Conservation (phyloP, 2,329 filamentous ascomycete species). For the Fusarium nematophilum region DNA sequence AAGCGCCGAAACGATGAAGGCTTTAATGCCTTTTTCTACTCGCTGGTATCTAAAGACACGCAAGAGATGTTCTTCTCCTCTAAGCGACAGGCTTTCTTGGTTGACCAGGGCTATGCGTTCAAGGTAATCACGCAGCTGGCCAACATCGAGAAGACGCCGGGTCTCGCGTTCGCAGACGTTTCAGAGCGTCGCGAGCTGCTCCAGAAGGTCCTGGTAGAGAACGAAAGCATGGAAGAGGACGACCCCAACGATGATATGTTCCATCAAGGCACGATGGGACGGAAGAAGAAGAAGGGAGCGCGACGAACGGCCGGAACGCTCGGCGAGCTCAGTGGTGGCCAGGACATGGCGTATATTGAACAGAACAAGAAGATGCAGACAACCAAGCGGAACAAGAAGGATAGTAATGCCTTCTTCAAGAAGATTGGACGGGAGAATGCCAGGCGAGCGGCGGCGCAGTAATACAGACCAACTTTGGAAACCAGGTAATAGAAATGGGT, state of each 20-base stretch:
- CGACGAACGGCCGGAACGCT: constrained; percentile 86
- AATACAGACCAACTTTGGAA: constrained; percentile 19
- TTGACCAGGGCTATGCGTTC: constrained; percentile 98
- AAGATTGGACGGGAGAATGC: constrained; percentile 57
- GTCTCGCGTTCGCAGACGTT: constrained; percentile 82
- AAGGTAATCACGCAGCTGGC: constrained; percentile 97
- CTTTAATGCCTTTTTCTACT: constrained; percentile 99
- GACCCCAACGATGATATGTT: constrained; percentile 64
- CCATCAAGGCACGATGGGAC: constrained; percentile 58
- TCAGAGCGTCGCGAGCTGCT: constrained; percentile 86
- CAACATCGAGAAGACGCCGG: constrained; percentile 86
- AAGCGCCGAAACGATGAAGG: constrained; percentile 97
- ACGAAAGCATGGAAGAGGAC: constrained; percentile 80
- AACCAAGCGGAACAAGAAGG: constrained; percentile 54
- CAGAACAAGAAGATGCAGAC: constrained; percentile 74
- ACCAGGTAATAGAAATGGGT: background rate
- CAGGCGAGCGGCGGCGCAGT: constrained; percentile 49
- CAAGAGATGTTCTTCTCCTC: constrained; percentile 98
- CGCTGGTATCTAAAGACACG: constrained; percentile 95
- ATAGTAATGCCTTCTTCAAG: constrained; percentile 56
- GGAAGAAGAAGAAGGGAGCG: constrained; percentile 68
- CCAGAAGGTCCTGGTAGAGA: constrained; percentile 88
- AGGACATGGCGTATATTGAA: constrained; percentile 97
- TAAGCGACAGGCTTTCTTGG: constrained; percentile 95
- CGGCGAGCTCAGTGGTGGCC: constrained; percentile 87